phyloP scores from a whole-genome alignment of 768 basidiomycete species.

The Trametes elegans region DNA sequence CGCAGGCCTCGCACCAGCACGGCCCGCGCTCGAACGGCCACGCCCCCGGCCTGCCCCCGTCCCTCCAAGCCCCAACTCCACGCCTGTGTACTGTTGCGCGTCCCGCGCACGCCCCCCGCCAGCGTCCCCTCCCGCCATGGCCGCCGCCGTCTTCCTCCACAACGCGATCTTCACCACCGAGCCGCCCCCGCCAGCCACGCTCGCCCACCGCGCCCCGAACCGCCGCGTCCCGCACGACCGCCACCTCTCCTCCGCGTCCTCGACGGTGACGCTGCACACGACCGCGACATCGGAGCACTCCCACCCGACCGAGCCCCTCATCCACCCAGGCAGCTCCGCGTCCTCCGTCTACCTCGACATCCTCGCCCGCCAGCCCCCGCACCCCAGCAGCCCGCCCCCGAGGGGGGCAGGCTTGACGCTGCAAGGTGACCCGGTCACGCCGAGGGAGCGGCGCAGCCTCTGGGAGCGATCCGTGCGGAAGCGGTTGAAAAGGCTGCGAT shows the following conservation, averaged over 20 bases:
- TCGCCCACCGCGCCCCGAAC: conserved; percentile 4
- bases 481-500: conserved; percentile 35
- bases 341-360: conserved; percentile 37
- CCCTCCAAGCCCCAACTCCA: neutral
- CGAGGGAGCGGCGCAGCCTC: conserved; percentile 31
- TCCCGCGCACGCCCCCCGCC: neutral
- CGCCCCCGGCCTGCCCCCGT: neutral
- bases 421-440: conserved; percentile 31
- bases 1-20: neutral
- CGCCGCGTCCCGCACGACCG: conserved; percentile 19
- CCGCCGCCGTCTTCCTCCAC: conserved; percentile 53
- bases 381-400: conserved; percentile 40
- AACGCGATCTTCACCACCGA: conserved; percentile 44
- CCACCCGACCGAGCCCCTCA: conserved; percentile 32
- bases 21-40: neutral
- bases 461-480: conserved; percentile 30
- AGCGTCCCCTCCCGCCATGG: conserved; percentile 38
- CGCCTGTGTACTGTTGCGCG: neutral
- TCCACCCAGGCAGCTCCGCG: conserved; percentile 25
- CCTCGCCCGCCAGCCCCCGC: conserved; percentile 39
- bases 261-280: conserved; percentile 30
- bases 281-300: conserved; percentile 29
- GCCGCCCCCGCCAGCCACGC: conserved; percentile 19
- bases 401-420: conserved; percentile 28
- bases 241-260: conserved; percentile 30